These are phyloP conservation scores for Colletotrichum acutatum DNA, from an alignment of 2,329 filamentous ascomycete genomes.

Conservation along the genomic window DNA sequence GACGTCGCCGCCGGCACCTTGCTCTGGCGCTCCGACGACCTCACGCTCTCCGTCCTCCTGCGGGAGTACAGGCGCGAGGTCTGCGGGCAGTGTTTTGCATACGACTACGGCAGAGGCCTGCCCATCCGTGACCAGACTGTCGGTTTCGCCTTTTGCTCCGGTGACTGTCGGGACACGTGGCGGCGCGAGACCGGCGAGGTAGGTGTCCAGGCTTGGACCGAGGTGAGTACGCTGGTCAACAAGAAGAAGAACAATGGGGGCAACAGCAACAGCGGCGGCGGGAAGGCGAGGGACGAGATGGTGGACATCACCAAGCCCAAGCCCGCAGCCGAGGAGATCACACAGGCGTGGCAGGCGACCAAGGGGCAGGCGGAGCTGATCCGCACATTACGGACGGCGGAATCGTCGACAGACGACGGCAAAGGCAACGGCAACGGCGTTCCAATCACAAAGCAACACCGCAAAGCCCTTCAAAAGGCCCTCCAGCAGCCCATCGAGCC, in stretches of 20 bases:
- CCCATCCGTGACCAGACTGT: conserved; percentile 15
- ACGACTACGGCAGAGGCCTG: conserved; percentile 27
- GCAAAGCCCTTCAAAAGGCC: conserved; percentile 21
- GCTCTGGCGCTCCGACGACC: conserved; percentile 29
- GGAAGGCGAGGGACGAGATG: conserved; percentile 11
- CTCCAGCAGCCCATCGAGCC: conserved; percentile 18
- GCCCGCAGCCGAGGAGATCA: conserved; percentile 2
- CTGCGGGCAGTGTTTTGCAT: conserved; percentile 27
- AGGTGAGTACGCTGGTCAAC: conserved; percentile 24
- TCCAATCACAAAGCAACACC: conserved; percentile 19
- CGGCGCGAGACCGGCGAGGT: conserved; percentile 14
- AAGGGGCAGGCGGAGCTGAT: conserved; percentile 21
- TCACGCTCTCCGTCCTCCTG: conserved; percentile 20
- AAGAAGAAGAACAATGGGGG: not conserved
- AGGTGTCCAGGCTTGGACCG: conserved; percentile 26
- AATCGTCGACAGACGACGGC: not conserved
- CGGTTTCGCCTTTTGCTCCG: conserved; percentile 28
- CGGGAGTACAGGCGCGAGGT: conserved; percentile 32
- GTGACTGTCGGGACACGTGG: conserved; percentile 7
- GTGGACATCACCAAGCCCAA: conserved; percentile 9
- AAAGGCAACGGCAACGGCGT: not conserved
- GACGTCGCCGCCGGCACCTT: not conserved
- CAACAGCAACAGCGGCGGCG: not conserved
- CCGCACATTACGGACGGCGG: conserved; percentile 5
- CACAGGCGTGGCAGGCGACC: conserved; percentile 8